A percentile compares a stretch with the other conserved stretches of the same genome.
These are phyloP conservation scores for Colletotrichum musae DNA, from an alignment of 2,329 filamentous ascomycete species.

Conservation along the genomic window DNA sequence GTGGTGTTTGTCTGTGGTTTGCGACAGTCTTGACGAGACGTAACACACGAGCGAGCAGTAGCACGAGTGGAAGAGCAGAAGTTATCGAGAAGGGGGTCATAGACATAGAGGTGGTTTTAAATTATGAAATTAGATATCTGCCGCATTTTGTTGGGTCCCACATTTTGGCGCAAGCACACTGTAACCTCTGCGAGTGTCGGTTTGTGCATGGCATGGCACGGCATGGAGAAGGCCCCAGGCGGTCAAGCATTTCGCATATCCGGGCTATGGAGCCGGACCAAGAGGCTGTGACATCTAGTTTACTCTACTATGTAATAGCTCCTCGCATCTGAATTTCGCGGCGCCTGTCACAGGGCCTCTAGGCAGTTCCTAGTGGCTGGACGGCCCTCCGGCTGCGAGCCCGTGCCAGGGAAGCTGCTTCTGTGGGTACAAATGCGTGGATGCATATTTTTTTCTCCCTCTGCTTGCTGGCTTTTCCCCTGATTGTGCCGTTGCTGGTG, in stretches of 20 bases:
- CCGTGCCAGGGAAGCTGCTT: slow-evolving; percentile 4
- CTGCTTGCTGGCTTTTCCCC: background rate
- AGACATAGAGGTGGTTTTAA: slow-evolving; percentile 34
- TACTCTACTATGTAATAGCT: too few species aligned
- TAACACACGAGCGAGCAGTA: slow-evolving; percentile 18
- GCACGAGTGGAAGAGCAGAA: slow-evolving; percentile 21
- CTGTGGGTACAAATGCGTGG: background rate
- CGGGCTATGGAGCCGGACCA: slow-evolving; percentile 8
- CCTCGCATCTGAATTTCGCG: slow-evolving; percentile 8
- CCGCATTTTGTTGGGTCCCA: slow-evolving; percentile 39
- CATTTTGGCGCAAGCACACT: slow-evolving; percentile 22
- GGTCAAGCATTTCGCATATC: slow-evolving; percentile 33
- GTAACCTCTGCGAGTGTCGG: slow-evolving; percentile 5
- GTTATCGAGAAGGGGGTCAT: slow-evolving; percentile 25
- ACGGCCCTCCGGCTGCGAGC: background rate
- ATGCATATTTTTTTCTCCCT: slow-evolving; percentile 1
- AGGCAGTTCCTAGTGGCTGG: slow-evolving; percentile 5
- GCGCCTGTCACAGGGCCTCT: slow-evolving; percentile 17
- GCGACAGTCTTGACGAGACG: slow-evolving; percentile 14
- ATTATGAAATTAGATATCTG: slow-evolving; percentile 41
- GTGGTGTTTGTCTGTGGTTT: slow-evolving; percentile 13
- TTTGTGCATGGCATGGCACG: background rate
- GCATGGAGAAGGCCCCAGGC: slow-evolving; percentile 9
- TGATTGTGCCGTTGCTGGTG: background rate
- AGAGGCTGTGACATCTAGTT: slow-evolving; percentile 18